These are phyloP conservation scores for Colletotrichum abscissum DNA, from an alignment of 2,329 filamentous ascomycete genomes.

Conservation along the genomic window DNA sequence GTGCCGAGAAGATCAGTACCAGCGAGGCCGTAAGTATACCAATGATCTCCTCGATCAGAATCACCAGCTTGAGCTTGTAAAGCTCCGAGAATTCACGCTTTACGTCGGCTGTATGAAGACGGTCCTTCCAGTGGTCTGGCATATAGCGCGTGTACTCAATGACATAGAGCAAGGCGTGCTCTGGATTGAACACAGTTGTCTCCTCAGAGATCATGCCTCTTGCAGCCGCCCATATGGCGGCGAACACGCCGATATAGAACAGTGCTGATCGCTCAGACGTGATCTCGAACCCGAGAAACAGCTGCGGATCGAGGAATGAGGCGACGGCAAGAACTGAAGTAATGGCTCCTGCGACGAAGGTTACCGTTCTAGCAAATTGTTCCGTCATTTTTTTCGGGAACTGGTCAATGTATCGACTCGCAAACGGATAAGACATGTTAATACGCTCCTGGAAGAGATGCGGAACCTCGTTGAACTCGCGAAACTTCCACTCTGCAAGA, in stretches of 20 bases:
- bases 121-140: conserved; percentile 87
- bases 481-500: conserved; percentile 96
- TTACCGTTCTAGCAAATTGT: conserved; percentile 84
- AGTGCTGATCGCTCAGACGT: conserved; percentile 88
- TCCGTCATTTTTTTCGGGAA: conserved; percentile 96
- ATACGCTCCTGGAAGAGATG: conserved; percentile 91
- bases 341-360: conserved; percentile 88
- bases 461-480: conserved; percentile 96
- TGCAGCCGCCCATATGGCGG: conserved; percentile 84
- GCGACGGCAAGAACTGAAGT: conserved; percentile 86
- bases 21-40: conserved; percentile 94
- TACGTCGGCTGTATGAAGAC: conserved; percentile 94
- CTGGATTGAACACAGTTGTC: conserved; percentile 89
- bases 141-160: conserved; percentile 94
- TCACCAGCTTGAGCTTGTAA: conserved; percentile 91
- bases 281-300: conserved; percentile 92
- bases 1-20: conserved; percentile 86
- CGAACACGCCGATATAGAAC: conserved; percentile 89
- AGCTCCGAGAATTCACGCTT: conserved; percentile 89
- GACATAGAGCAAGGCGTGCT: conserved; percentile 87
- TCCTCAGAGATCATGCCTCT: conserved; percentile 89
- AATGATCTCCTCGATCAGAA: conserved; percentile 92
- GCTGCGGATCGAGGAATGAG: conserved; percentile 88
- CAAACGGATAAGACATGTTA: conserved; percentile 95
- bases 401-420: conserved; percentile 91